Base-by-base conservation (phyloP, 495 filamentous ascomycete species). In the Hypoxylon fuscum region DNA sequence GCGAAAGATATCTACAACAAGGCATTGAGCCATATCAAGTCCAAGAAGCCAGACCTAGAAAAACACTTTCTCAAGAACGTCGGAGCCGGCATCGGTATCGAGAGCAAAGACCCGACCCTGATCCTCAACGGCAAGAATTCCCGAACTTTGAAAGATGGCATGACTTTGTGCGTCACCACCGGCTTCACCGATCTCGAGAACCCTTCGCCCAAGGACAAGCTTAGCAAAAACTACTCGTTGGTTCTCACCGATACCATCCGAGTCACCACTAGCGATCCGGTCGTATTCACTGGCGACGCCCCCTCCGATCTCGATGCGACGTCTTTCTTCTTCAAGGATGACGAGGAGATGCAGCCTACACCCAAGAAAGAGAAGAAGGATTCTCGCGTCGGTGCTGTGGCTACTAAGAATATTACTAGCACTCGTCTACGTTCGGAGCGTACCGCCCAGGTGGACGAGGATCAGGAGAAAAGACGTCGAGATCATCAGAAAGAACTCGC, bases 251-350 rank as follows among this genome's bases (percentile, higher is more conserved):
- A 99, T 71, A 99, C 95, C 4, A 88, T 99, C 27, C 92, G 94
- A 64, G 91, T 97, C 34, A 87, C 88, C 2, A 73, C 84, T n/a
- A 80, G 72, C 52, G 91, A 93, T 5, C 85, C 91, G 5, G 85
- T 90, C 6, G 87, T 97, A 22, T 98, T 98, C 76, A 99, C 96
- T 29, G 93, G 90, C 51, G 92, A 95, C 65, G 93, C 93, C 3
- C 87, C 94, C 6, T 87, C 88, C 29, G 94, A 97, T 67, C 85
- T 93, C 61, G 94, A 97, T 65, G 90, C 92, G 0, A 90, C 91
- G 1, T 95, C 93, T 0, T 98, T 98, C 78, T 98, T 96, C 77
- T 98, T 98, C 77, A 95, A 96, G 68, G 92, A 94, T 65, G 91
- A 93, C 47, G 87, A 90, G 60, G 90, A 93, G 64, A 87, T 83